These are phyloP conservation scores for Cordyceps cateniannulata DNA, from an alignment of 2,329 filamentous ascomycete genomes.

Conservation along the genomic window DNA sequence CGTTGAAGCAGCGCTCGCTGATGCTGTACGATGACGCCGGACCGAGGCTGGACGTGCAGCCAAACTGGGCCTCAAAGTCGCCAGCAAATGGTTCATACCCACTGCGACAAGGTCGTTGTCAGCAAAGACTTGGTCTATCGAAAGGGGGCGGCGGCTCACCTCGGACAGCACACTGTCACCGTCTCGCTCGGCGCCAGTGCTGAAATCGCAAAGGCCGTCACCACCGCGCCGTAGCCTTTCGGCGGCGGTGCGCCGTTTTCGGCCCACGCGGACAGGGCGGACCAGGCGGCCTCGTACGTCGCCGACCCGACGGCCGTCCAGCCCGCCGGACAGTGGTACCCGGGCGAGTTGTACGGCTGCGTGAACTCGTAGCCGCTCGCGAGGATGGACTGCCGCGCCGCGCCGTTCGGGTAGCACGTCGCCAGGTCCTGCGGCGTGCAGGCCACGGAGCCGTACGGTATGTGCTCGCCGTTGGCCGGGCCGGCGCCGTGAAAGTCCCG, in stretches of 20 bases:
- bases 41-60: background rate
- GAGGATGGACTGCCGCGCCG: background rate
- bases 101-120: background rate
- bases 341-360: background rate
- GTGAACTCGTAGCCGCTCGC: background rate
- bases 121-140: background rate
- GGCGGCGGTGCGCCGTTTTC: background rate
- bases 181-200: background rate
- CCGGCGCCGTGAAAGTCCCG: background rate
- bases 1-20: background rate
- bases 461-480: background rate
- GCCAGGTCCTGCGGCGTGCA: constrained; percentile 1
- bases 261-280: too few relatives aligned
- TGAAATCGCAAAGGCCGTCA: background rate
- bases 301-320: background rate
- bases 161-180: background rate
- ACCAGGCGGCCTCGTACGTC: background rate
- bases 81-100: background rate
- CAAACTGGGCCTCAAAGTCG: background rate
- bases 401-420: background rate
- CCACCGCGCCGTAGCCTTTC: background rate
- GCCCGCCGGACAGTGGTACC: background rate
- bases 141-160: background rate
- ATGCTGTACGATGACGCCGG: background rate
- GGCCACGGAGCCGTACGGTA: background rate